phyloP scores from a whole-genome alignment of 352 stramenopile species.

The Pythium dissimile region DNA sequence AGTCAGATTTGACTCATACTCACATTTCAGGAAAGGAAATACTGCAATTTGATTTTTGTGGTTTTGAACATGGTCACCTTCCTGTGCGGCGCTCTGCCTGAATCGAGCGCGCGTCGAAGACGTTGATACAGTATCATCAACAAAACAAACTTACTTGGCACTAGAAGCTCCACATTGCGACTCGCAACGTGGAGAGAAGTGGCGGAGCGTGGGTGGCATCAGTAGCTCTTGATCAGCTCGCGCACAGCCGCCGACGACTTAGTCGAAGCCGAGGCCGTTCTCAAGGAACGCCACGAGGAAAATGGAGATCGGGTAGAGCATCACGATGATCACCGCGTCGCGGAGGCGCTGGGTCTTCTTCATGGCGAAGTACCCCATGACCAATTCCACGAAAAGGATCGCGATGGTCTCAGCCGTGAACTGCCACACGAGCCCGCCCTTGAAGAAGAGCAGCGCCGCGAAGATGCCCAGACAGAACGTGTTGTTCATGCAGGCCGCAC shows the following conservation, averaged over 20 bases:
- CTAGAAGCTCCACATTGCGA: too few relatives aligned
- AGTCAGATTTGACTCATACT: too few relatives aligned
- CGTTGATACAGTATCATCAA: too few relatives aligned
- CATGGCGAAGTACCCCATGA: slow-evolving; percentile 80
- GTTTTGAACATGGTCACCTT: too few relatives aligned
- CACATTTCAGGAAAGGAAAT: too few relatives aligned
- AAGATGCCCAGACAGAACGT: slow-evolving; percentile 99
- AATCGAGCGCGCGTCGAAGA: too few relatives aligned
- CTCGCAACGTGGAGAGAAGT: too few relatives aligned
- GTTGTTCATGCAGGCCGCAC: slow-evolving; percentile 99
- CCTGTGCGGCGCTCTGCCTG: too few relatives aligned
- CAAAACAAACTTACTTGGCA: too few relatives aligned
- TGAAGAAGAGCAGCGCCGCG: slow-evolving; percentile 95
- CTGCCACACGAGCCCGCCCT: slow-evolving; percentile 93
- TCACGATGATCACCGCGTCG: slow-evolving; percentile 78
- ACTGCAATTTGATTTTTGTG: too few relatives aligned
- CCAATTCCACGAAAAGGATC: slow-evolving; percentile 95
- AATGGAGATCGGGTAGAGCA: slow-evolving; percentile 93
- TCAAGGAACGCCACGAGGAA: slow-evolving; percentile 91
- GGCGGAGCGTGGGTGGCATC: too few relatives aligned
- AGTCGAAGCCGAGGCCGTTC: slow-evolving; percentile 90
- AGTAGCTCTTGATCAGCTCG: too few relatives aligned
- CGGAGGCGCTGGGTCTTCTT: slow-evolving; percentile 87
- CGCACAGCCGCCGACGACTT: slow-evolving; percentile 23
- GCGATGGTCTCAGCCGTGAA: slow-evolving; percentile 97